phyloP scores from a whole-genome alignment of 176 grass and related monocot genomes.

The maize (Zea mays) region Zm-B73-REFERENCE-NAM-5.0 NC_050100.1:3065501-3066000 shows the following conservation, averaged over 20 bases:
- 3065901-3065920: not conserved
- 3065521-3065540: conserved; percentile 26
- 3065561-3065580: conserved; percentile 3
- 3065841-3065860: not conserved
- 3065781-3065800: not conserved
- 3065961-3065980: not conserved
- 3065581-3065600: not conserved
- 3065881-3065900: not conserved
- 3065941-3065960: not conserved
- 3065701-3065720: conserved; percentile 11
- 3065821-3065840: not conserved
- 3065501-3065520: not conserved
- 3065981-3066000: not conserved
- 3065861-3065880: not conserved
- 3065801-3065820: not conserved
- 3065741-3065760: not conserved
- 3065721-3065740: conserved; percentile 5
- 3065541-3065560: not conserved
- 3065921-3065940: not conserved
- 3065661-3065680: not conserved
- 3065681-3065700: not conserved
- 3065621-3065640: not conserved
- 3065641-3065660: not conserved
- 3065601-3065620: conserved; percentile 15
- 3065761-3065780: not conserved